Conservation (phyloP, 2,329 filamentous ascomycete genomes). For the Sporothrix euskadiensis region DNA sequence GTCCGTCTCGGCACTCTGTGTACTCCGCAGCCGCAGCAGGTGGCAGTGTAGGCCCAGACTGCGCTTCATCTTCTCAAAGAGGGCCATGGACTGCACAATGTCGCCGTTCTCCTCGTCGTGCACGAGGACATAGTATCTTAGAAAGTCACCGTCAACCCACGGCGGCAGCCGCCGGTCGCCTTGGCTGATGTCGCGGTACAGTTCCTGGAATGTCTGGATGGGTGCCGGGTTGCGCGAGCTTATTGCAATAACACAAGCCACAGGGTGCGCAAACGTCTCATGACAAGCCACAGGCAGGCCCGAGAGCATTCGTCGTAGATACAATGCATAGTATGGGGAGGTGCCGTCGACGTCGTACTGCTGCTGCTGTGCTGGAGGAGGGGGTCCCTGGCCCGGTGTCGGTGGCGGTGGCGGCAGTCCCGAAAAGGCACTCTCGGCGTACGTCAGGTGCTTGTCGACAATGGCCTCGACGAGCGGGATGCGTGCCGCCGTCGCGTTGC, state of each 20-base stretch:
- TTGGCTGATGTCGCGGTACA: slow-evolving; percentile 83
- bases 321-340: slow-evolving; percentile 82
- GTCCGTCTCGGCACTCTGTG: slow-evolving; percentile 82
- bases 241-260: slow-evolving; percentile 91
- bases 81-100: slow-evolving; percentile 80
- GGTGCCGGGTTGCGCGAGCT: slow-evolving; percentile 82
- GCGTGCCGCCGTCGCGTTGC: slow-evolving; percentile 42
- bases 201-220: slow-evolving; percentile 78
- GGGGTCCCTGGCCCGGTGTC: slow-evolving; percentile 42
- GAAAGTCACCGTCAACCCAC: slow-evolving; percentile 89
- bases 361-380: slow-evolving; percentile 37
- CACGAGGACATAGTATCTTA: slow-evolving; percentile 93
- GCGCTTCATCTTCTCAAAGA: slow-evolving; percentile 99
- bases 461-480: slow-evolving; percentile 75
- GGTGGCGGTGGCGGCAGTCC: slow-evolving; percentile 41
- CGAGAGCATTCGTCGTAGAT: slow-evolving; percentile 79
- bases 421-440: slow-evolving; percentile 64
- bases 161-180: slow-evolving; percentile 71
- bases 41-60: slow-evolving; percentile 96
- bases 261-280: slow-evolving; percentile 92
- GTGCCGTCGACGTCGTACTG: slow-evolving; percentile 52
- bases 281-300: slow-evolving; percentile 76
- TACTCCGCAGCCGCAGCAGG: slow-evolving; percentile 79
- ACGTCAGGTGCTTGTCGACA: slow-evolving; percentile 74
- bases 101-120: slow-evolving; percentile 97